Evolutionary conservation across 2,329 filamentous ascomycete genomes (phyloP), one percentile per base, ranked within the genome.

Genomic region (Beauveria brongniartii): DNA sequence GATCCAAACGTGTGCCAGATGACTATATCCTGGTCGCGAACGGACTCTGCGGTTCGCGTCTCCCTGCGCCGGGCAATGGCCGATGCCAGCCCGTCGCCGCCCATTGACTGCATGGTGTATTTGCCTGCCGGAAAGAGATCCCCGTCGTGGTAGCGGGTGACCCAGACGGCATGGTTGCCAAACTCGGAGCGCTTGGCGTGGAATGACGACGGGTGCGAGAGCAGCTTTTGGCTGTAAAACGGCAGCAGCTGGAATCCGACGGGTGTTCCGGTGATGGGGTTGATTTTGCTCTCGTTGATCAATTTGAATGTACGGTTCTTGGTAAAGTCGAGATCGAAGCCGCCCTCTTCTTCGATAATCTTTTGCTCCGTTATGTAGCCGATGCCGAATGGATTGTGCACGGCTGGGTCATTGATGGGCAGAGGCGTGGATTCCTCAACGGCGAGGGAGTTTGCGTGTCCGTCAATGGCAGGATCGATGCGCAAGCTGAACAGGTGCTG

Each of bases 401-500:
- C 63, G 62, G 75, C 72, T 0, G 78, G 77, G 3, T 68, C 64
- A 12, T 69, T 62, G 61, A 77, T 71, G 0, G 81, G 78, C 66
- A 86, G 74, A 0, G 75, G 53, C 7, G 70, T 64, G 1, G 71
- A 71, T 43, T 78, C 75, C 28, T 77, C 73, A 0, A 74, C 62
- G 1, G 72, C 68, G 1, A 86, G 71, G 0, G 82, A 81, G 69
- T 87, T 88, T 1, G 71, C 68, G 65, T 80, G 74, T 0, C 84
- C 84, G 65, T 88, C 84, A 46, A 88, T 75, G 2, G 83, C 81
- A 0, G 85, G 84, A 65, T 89, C 86, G n/a, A 89, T 81, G 0
- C 85, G 79, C 34, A 85, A 69, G n/a, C 77, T 80, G 68, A 89
- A 89, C 43, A 89, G 77, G 69, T 89, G 85, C 67, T 89, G 86